Evolutionary conservation across 192 early-diverging fungal genomes (phyloP), one percentile per base, ranked within the genome.

Genomic region (Chytriomyces sp.): DNA sequence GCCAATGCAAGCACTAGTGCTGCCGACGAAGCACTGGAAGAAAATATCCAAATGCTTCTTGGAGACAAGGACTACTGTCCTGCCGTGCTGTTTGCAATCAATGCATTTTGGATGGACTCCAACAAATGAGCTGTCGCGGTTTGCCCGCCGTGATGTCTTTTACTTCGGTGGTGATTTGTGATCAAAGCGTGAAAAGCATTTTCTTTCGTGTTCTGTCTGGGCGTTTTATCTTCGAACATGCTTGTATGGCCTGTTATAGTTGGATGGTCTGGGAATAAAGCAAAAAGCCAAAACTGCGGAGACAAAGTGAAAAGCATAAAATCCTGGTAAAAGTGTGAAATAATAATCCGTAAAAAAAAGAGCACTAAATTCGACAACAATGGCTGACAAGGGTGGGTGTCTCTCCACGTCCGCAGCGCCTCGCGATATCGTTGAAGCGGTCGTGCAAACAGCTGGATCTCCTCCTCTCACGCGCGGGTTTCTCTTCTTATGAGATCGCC

Each of bases 31-130:
- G 83, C 86, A 45, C 88, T 98, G 79, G 93, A 95, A 67, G 96
- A 98, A 80, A 94, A 92, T 73, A 87, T 95, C 53, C 90, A 80
- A 62, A 72, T 92, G 35, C 84, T 96, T 62, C 50, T 89, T 44
- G 89, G 89, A 44, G 95, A 97, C 77, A 97, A 95, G 79, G 92
- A 94, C 79, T 97, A 98, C 79, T 90, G 91, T 57, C 97, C 97
- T 6, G 95, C 93, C 86, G 94, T 96, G 10, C 87, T 91, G 80
- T 95, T 95, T 83, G 79, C 84, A 16, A 85, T 96, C 45, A 84
- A 84, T 75, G 64, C 85, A 43, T 79, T 79, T 72, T 79, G 78
- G 78, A 50, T 64, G 18, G 76, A 73, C n/a, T 63, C 57, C 7
- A 73, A 73, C 61, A 73, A 73, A 60, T 73, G 45, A 62, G 44